phyloP scores from a whole-genome alignment of 768 basidiomycete species.

The Trametes gibbosa region DNA sequence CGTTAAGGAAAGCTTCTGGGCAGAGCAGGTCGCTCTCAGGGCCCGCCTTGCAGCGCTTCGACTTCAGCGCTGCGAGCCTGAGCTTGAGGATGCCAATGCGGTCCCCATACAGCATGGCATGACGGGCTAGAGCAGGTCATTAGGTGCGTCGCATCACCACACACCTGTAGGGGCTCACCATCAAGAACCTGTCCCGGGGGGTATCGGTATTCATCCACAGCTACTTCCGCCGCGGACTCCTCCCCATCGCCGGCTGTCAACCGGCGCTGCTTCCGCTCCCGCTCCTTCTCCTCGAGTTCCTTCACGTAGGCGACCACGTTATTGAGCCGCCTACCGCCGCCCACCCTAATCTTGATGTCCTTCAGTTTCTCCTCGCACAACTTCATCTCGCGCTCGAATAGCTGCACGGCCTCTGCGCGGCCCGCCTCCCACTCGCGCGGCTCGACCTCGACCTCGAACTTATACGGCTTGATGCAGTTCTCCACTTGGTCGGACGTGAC shows the following conservation, averaged over 20 bases:
- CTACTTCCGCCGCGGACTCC: slow-evolving; percentile 32
- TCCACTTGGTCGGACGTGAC: slow-evolving; percentile 98
- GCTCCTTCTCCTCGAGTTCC: slow-evolving; percentile 73
- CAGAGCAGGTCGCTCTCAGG: slow-evolving; percentile 89
- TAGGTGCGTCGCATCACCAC: background rate
- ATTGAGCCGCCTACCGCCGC: slow-evolving; percentile 77
- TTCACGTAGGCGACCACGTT: slow-evolving; percentile 79
- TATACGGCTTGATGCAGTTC: slow-evolving; percentile 99
- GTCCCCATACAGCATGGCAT: slow-evolving; percentile 86
- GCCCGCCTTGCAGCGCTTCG: slow-evolving; percentile 83
- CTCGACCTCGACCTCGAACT: slow-evolving; percentile 97
- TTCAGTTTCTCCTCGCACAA: slow-evolving; percentile 86
- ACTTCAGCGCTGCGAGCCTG: slow-evolving; percentile 81
- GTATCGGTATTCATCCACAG: slow-evolving; percentile 80
- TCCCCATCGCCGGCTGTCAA: slow-evolving; percentile 40
- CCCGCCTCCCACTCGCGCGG: slow-evolving; percentile 90
- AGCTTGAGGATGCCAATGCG: slow-evolving; percentile 81
- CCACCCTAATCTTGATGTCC: slow-evolving; percentile 86
- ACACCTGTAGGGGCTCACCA: slow-evolving; percentile 49
- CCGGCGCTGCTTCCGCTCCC: slow-evolving; percentile 55
- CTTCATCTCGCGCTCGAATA: slow-evolving; percentile 80
- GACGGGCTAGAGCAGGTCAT: slow-evolving; percentile 60
- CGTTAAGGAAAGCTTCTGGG: slow-evolving; percentile 94
- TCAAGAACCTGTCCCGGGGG: slow-evolving; percentile 90
- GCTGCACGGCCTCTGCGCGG: slow-evolving; percentile 64